Percentiles rank a stretch among this genome's conserved stretches.
phyloP scores from a whole-genome alignment of 768 basidiomycete genomes.

The Antrodiella citrinella region DNA sequence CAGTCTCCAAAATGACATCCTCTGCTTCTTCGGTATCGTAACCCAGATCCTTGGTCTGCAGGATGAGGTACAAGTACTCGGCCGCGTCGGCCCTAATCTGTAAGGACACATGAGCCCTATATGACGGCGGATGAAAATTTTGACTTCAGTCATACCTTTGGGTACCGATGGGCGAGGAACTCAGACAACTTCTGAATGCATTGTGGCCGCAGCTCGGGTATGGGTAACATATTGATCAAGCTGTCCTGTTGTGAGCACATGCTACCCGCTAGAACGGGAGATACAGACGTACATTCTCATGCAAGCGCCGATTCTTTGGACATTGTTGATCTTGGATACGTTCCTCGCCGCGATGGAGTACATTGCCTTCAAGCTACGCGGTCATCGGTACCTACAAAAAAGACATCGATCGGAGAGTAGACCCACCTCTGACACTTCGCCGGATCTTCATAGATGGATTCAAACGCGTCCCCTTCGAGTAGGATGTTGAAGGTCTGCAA shows the following conservation, averaged over 20 bases:
- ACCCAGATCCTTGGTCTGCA: slow-evolving; percentile 64
- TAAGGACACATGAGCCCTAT: background rate
- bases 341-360: slow-evolving; percentile 53
- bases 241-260: slow-evolving; percentile 29
- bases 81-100: slow-evolving; percentile 78
- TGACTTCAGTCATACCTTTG: slow-evolving; percentile 65
- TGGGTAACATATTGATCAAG: slow-evolving; percentile 52
- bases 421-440: slow-evolving; percentile 48
- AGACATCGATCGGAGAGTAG: background rate
- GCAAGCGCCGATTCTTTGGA: slow-evolving; percentile 71
- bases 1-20: slow-evolving; percentile 68
- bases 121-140: too few species aligned
- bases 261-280: too few species aligned
- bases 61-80: slow-evolving; percentile 71
- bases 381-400: background rate
- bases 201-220: slow-evolving; percentile 36
- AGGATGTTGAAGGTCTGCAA: slow-evolving; percentile 70
- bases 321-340: slow-evolving; percentile 64
- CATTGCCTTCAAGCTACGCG: slow-evolving; percentile 32
- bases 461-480: slow-evolving; percentile 59
- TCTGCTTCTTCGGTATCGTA: slow-evolving; percentile 61
- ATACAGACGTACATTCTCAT: slow-evolving; percentile 76
- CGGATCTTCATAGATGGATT: slow-evolving; percentile 35
- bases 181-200: slow-evolving; percentile 38
- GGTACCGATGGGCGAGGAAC: slow-evolving; percentile 76